Evolutionary conservation across 768 basidiomycete species (phyloP), one percentile per base, ranked within the genome.

Genomic region (Psilocybe cyanescens): DNA sequence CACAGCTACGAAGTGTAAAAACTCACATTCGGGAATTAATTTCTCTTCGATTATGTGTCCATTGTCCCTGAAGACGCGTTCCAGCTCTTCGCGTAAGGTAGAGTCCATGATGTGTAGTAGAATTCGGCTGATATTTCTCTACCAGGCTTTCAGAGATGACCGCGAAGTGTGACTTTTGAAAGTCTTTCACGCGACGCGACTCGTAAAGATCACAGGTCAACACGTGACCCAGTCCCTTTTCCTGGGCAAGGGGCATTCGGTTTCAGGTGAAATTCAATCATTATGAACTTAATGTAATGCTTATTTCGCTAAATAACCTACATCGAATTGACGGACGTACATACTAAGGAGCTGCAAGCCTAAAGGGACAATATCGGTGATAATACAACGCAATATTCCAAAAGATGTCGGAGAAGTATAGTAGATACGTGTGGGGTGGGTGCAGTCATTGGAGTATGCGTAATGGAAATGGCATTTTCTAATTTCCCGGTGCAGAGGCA

Each of bases 21-120:
- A 64, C 68, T 46, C 71, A 87, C 87, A 87, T 81, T 88, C 85
- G 57, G 77, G 72, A 30, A 83, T 65, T 0, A 86, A 69, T 45
- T 76, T 74, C 9, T 82, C 78, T 55, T 86, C 82, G 7, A 70
- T 44, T 24, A 66, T 53, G 64, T 69, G 37, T 59, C 73, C 63
- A 68, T 66, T 24, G 47, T 66, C 55, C 66, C 65, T 48, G 65
- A 74, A 65, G 71, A 77, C 30, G 53, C 49, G 52, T 52, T 67
- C 62, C 19, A 80, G 57, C n/a, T 76, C 70, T 54, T 71, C 62
- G 12, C 53, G 62, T 16, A 71, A 35, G n/a, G 52, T 55, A 31
- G 60, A 58, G 17, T 64, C 57, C 72, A 74, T 75, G 8, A 19
- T 24, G 14, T 55, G 35, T 16, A n/a, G 37, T 7, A 31, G 14